A percentile compares a stretch with the other conserved stretches of the same genome.
Conservation (phyloP, 2,329 filamentous ascomycete species). For the Alternaria sp. region DNA sequence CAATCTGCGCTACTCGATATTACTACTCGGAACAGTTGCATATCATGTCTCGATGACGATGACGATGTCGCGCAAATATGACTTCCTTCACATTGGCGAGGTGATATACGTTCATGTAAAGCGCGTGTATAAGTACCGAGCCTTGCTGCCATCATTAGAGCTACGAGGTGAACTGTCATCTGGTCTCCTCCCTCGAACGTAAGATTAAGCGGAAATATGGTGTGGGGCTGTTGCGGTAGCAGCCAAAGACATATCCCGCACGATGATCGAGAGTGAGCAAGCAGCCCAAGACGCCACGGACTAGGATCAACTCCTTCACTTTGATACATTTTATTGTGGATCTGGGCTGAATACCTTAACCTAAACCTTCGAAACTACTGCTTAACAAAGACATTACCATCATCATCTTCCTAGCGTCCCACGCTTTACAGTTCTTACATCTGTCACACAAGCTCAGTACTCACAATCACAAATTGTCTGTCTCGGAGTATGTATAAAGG, state of each 20-base stretch:
- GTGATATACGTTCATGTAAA: background rate
- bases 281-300: background rate
- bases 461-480: background rate
- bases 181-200: background rate
- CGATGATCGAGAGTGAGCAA: background rate
- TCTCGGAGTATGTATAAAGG: background rate
- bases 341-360: background rate
- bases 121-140: background rate
- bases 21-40: background rate
- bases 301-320: background rate
- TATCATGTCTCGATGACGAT: background rate
- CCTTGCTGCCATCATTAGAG: background rate
- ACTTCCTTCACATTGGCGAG: background rate
- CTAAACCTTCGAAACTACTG: background rate
- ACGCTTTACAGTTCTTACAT: conserved; percentile 1
- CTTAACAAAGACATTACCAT: conserved; percentile 1
- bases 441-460: background rate
- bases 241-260: background rate
- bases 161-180: background rate
- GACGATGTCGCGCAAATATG: background rate
- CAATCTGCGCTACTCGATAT: background rate
- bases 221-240: background rate
- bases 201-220: background rate
- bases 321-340: background rate
- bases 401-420: background rate